Conservation (phyloP, 2,329 filamentous ascomycete genomes). For the Calonectria pseudoreteaudii region DNA sequence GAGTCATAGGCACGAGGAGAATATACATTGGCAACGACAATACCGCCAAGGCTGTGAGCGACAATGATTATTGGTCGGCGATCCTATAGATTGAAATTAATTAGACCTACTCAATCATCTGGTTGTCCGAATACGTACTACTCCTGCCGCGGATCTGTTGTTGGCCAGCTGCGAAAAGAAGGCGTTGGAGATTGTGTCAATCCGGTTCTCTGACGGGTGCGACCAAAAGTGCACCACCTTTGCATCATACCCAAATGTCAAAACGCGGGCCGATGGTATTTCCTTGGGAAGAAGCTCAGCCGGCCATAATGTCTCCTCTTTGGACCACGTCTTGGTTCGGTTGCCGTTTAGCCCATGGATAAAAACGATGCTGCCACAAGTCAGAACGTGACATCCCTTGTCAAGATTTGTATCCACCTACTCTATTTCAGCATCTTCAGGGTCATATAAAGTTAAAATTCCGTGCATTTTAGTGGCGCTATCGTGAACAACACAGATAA, state of each 20-base stretch:
- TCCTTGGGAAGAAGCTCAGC: neutral
- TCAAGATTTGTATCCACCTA: neutral
- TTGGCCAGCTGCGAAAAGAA: neutral
- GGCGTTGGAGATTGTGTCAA: neutral
- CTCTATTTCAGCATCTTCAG: neutral
- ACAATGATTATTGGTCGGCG: neutral
- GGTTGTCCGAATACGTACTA: neutral
- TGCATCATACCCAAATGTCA: neutral
- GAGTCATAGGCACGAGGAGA: neutral
- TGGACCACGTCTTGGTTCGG: neutral
- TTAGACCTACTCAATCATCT: neutral
- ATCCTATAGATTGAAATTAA: neutral
- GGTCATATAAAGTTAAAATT: neutral
- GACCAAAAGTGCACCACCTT: neutral
- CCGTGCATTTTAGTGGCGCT: neutral
- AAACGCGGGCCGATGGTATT: neutral
- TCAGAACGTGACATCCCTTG: neutral
- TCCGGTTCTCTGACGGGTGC: neutral
- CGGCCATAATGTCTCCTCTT: neutral
- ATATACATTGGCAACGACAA: neutral
- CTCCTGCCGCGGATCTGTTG: neutral
- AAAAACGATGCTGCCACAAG: neutral
- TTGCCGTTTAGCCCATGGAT: neutral
- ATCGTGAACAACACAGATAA: neutral
- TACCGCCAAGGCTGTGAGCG: neutral